Conservation (phyloP, 352 stramenopile genomes). For the Pythium oligandrum region DNA sequence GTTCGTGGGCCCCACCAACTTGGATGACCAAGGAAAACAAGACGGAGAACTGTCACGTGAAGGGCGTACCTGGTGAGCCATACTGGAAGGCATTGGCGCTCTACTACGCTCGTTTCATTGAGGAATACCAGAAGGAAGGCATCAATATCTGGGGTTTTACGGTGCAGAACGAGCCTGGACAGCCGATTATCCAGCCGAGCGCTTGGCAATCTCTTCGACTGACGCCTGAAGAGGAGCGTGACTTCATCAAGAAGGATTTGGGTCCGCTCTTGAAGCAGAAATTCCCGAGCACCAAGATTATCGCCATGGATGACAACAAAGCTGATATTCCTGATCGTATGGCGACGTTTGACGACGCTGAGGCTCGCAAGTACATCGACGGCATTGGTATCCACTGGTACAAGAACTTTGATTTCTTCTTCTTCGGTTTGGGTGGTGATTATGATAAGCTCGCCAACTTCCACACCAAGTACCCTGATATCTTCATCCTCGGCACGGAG, state of each 20-base stretch:
- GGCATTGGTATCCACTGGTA: slow-evolving; percentile 89
- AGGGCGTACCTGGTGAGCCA: slow-evolving; percentile 42
- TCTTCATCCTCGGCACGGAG: slow-evolving; percentile 84
- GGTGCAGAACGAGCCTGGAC: slow-evolving; percentile 82
- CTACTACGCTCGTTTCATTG: slow-evolving; percentile 86
- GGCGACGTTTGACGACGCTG: slow-evolving; percentile 35
- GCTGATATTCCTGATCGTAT: slow-evolving; percentile 43
- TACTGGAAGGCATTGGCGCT: slow-evolving; percentile 75
- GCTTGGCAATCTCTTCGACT: slow-evolving; percentile 59
- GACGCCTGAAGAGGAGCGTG: slow-evolving; percentile 28
- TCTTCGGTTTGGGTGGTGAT: slow-evolving; percentile 33
- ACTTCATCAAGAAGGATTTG: slow-evolving; percentile 78
- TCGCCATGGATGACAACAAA: slow-evolving; percentile 83
- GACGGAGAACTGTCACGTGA: slow-evolving; percentile 47
- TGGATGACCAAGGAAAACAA: slow-evolving; percentile 85
- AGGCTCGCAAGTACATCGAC: slow-evolving; percentile 66
- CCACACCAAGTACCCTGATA: slow-evolving; percentile 48
- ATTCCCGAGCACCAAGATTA: slow-evolving; percentile 78
- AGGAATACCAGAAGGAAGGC: slow-evolving; percentile 68
- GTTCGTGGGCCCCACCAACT: too few species aligned
- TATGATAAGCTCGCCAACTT: slow-evolving; percentile 47
- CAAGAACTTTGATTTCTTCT: slow-evolving; percentile 51
- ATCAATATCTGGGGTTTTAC: slow-evolving; percentile 79
- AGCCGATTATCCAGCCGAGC: slow-evolving; percentile 27
- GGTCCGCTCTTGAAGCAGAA: slow-evolving; percentile 55